These are phyloP conservation scores for Epichloe hybrida DNA, from an alignment of 2,329 filamentous ascomycete species.

Conservation along the genomic window DNA sequence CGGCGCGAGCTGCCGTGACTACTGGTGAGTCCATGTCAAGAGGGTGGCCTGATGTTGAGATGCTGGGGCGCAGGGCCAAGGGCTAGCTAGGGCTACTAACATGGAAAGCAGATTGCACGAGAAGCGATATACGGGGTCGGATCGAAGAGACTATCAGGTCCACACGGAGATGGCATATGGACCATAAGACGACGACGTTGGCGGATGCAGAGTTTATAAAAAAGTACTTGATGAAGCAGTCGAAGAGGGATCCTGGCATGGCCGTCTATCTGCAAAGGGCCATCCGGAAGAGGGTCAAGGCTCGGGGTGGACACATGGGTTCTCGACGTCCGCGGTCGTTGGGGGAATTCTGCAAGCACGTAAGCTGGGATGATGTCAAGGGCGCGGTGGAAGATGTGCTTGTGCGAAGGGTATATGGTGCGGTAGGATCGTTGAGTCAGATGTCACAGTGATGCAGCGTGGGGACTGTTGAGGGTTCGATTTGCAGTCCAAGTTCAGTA, in stretches of 20 bases:
- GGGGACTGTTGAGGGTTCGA: neutral
- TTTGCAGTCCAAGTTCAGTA: neutral
- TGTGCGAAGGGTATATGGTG: conserved; percentile 12
- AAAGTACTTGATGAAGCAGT: conserved; percentile 23
- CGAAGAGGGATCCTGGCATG: conserved; percentile 20
- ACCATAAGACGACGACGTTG: conserved; percentile 21
- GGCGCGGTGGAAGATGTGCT: conserved; percentile 18
- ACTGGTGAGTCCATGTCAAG: too few relatives aligned
- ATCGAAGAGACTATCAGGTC: conserved; percentile 23
- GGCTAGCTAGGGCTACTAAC: neutral
- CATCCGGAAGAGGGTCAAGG: conserved; percentile 14
- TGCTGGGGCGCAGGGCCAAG: too few relatives aligned
- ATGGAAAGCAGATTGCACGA: neutral
- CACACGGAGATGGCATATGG: conserved; percentile 25
- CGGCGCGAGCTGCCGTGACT: neutral
- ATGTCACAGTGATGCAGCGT: neutral
- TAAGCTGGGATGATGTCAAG: conserved; percentile 22
- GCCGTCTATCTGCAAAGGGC: conserved; percentile 21
- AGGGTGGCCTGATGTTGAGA: too few relatives aligned
- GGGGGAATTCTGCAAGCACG: conserved; percentile 19
- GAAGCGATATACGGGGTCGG: conserved; percentile 11
- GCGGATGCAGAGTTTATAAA: conserved; percentile 18
- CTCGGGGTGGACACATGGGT: conserved; percentile 1
- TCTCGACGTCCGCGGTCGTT: conserved; percentile 13
- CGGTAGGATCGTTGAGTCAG: conserved; percentile 11